phyloP scores from a whole-genome alignment of 192 early-diverging fungal genomes.

The Mortierella hygrophila region DNA sequence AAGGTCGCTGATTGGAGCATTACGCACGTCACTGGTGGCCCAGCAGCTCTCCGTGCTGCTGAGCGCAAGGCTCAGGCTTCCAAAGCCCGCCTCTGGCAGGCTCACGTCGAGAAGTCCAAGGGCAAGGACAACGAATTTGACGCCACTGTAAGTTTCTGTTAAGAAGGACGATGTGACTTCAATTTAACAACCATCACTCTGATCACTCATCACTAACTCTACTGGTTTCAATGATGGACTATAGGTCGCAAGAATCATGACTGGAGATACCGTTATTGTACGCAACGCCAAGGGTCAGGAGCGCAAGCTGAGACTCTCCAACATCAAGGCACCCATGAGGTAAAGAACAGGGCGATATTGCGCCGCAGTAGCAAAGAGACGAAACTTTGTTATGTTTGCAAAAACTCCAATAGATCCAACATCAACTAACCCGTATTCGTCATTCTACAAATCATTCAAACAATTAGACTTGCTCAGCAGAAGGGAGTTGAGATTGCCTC shows the following conservation, averaged over 20 bases:
- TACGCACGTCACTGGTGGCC: conserved; percentile 77
- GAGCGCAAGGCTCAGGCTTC: conserved; percentile 86
- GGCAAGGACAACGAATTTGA: conserved; percentile 67
- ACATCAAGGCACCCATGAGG: conserved; percentile 51
- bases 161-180: no score
- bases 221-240: neutral
- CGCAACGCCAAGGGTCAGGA: conserved; percentile 52
- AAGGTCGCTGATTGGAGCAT: conserved; percentile 91
- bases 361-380: conserved; percentile 38
- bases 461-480: conserved; percentile 37
- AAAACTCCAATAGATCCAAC: conserved; percentile 7
- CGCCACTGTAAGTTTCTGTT: conserved; percentile 38
- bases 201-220: neutral
- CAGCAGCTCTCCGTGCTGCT: conserved; percentile 78
- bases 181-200: neutral
- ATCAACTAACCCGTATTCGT: neutral
- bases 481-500: conserved; percentile 82
- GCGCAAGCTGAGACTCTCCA: conserved; percentile 49
- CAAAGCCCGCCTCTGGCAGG: conserved; percentile 89
- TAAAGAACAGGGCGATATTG: neutral
- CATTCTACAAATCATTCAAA: neutral
- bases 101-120: conserved; percentile 69
- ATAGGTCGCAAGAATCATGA: conserved; percentile 64
- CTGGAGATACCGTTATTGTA: conserved; percentile 69
- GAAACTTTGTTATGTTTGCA: neutral